These are phyloP conservation scores for Talaromyces piceae DNA, from an alignment of 2,329 filamentous ascomycete species.

Conservation along the genomic window DNA sequence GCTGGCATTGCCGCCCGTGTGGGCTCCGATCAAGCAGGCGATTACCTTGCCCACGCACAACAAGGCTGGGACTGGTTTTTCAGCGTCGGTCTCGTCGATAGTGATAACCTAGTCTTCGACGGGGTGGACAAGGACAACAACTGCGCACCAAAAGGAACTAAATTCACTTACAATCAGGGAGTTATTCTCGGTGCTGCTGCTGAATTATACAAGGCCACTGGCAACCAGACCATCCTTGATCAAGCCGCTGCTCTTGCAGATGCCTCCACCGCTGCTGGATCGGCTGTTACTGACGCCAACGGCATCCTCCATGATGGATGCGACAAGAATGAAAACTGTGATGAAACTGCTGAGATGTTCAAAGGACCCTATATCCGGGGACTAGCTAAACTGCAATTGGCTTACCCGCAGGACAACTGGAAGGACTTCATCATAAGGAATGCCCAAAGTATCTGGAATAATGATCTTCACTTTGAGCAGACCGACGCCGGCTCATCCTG, in stretches of 20 bases:
- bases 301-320: conserved; percentile 46
- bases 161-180: conserved; percentile 10
- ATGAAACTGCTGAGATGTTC: conserved; percentile 49
- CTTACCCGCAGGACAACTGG: conserved; percentile 41
- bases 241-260: conserved; percentile 40
- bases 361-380: conserved; percentile 61
- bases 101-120: conserved; percentile 5
- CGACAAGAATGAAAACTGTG: conserved; percentile 39
- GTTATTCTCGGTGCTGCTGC: conserved; percentile 11
- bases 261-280: conserved; percentile 36
- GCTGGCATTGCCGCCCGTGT: conserved; percentile 8
- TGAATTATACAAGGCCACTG: conserved; percentile 9
- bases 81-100: conserved; percentile 6
- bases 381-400: conserved; percentile 48
- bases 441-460: conserved; percentile 57
- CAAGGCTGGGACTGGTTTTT: conserved; percentile 9
- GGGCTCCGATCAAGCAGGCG: neutral
- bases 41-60: conserved; percentile 3
- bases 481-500: conserved; percentile 4
- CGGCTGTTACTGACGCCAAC: conserved; percentile 16
- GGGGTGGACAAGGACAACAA: conserved; percentile 3
- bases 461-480: conserved; percentile 29
- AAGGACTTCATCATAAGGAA: conserved; percentile 50
- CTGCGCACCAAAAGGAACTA: conserved; percentile 1
- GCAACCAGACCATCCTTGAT: conserved; percentile 24